phyloP scores from a whole-genome alignment of 1,284 basidiomycete species.

The Trichosporon asahii region DNA sequence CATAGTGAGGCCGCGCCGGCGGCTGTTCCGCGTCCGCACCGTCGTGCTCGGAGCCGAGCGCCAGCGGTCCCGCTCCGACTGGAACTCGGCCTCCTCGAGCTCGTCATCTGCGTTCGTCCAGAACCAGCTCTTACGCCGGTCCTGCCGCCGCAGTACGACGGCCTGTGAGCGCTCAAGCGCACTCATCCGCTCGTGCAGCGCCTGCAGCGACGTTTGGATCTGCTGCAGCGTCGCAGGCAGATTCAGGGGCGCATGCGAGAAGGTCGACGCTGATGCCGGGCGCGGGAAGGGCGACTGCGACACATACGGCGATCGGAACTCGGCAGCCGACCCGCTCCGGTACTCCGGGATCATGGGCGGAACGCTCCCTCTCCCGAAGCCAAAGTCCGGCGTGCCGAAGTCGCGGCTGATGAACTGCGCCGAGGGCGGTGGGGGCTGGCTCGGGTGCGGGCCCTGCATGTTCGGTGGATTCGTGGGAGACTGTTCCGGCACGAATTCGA shows the following conservation, averaged over 20 bases:
- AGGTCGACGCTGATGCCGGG: constrained; percentile 50
- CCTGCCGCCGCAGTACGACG: constrained; percentile 36
- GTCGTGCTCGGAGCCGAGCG: constrained; percentile 23
- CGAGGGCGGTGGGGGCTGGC: constrained; percentile 12
- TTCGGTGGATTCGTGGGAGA: constrained; percentile 3
- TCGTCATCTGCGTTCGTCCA: constrained; percentile 37
- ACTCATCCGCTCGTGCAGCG: constrained; percentile 81
- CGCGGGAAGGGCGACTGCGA: constrained; percentile 14
- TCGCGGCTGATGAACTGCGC: constrained; percentile 21
- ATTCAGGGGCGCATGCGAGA: constrained; percentile 33
- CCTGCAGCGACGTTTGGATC: constrained; percentile 77
- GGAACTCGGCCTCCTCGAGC: constrained; percentile 38
- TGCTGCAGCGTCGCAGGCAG: constrained; percentile 44
- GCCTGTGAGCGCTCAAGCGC: constrained; percentile 59
- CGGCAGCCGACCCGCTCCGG: constrained; percentile 1
- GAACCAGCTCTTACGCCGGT: constrained; percentile 37
- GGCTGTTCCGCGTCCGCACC: constrained; percentile 18
- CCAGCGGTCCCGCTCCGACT: constrained; percentile 24
- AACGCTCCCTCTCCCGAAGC: background rate
- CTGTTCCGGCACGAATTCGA: constrained; percentile 16
- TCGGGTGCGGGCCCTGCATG: background rate
- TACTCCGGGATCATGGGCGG: constrained; percentile 1
- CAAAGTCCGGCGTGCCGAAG: constrained; percentile 33
- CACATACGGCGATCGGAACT: constrained; percentile 17
- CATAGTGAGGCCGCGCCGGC: constrained; percentile 29